Evolutionary conservation across 2,329 filamentous ascomycete species (phyloP), one percentile per base, ranked within the genome.

Genomic region (Aureobasidium pullulans): DNA sequence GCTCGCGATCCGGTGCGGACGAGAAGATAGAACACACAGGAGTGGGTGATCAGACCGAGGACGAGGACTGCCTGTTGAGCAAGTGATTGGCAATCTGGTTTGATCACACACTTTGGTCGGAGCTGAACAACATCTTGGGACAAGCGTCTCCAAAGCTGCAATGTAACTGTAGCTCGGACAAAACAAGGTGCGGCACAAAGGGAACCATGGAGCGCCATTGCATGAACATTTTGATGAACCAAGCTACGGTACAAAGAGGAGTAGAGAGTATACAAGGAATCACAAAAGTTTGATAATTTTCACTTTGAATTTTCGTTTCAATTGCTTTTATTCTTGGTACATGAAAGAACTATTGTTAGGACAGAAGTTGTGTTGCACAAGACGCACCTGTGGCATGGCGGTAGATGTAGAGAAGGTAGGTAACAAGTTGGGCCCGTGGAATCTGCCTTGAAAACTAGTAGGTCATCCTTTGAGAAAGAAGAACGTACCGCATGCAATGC

Each of bases 41-140:
- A 60, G 81, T 82, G 65, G 84, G 88, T 66, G 85, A 76, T 49
- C 75, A 88, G 67, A 84, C 83, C 69, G 82, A 78, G 77, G 69
- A 71, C 34, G 68, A 69, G 52, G 66, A 64, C 50, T 7, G 32
- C 37, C 28, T 34, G 6, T 13, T 23, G 11, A 37, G 16, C 32
- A 29, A 40, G 23, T 10, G 5, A 57, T 5, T 9, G 43, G 54
- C 34, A 23, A 32, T 57, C 43, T 57, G 54, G 43, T 57, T 23
- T 13, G 31, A 44, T 56, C 40, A 15, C 29, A 15, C 34, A 23
- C 39, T 19, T 13, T 15, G 10, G 15, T 34, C 29, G 29, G 28
- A 9, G 50, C 39, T 34, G 15, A n/a, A 54, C 16, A 42, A 34
- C 10, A 23, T 15, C 29, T 34, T 32, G 37, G 50, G 37, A 23